These are phyloP conservation scores for Suillus paluster DNA, from an alignment of 768 basidiomycete species.

Conservation along the genomic window DNA sequence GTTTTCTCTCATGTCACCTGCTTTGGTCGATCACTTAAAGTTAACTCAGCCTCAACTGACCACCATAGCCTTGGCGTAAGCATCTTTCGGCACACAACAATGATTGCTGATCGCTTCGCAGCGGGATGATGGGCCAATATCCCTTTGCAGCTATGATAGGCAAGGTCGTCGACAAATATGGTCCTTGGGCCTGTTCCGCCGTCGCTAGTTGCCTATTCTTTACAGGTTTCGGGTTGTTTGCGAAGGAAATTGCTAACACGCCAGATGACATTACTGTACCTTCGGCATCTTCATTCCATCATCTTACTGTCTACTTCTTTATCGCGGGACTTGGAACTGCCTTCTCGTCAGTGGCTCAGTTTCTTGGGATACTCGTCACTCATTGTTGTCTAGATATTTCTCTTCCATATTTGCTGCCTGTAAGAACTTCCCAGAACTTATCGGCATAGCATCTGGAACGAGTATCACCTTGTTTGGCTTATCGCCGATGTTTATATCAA, in stretches of 20 bases:
- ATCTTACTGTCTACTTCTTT: slow-evolving; percentile 61
- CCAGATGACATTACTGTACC: slow-evolving; percentile 43
- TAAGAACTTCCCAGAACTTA: slow-evolving; percentile 65
- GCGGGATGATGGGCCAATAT: slow-evolving; percentile 86
- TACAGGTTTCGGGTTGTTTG: slow-evolving; percentile 64
- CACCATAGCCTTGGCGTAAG: slow-evolving; percentile 77
- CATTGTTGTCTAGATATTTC: slow-evolving; percentile 52
- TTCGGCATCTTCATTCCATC: slow-evolving; percentile 50
- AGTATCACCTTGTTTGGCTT: slow-evolving; percentile 81
- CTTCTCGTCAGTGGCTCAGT: slow-evolving; percentile 61
- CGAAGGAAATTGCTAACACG: slow-evolving; percentile 55
- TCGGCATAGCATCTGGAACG: slow-evolving; percentile 66
- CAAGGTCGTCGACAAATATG: slow-evolving; percentile 66
- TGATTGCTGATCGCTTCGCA: slow-evolving; percentile 30
- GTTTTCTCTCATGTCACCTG: slow-evolving; percentile 75
- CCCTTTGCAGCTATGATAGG: slow-evolving; percentile 74
- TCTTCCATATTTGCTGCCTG: slow-evolving; percentile 78
- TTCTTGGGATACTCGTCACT: slow-evolving; percentile 12
- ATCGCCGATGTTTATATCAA: slow-evolving; percentile 75
- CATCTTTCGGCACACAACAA: neutral
- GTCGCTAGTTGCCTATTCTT: slow-evolving; percentile 62
- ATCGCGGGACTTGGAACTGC: slow-evolving; percentile 70
- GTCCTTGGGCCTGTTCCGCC: slow-evolving; percentile 71
- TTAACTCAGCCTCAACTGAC: slow-evolving; percentile 79
- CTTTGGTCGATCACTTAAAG: slow-evolving; percentile 59